Percentiles rank a stretch among this genome's conserved stretches.
phyloP scores from a whole-genome alignment of 305 asterid genomes.

The Vinca major region DNA sequence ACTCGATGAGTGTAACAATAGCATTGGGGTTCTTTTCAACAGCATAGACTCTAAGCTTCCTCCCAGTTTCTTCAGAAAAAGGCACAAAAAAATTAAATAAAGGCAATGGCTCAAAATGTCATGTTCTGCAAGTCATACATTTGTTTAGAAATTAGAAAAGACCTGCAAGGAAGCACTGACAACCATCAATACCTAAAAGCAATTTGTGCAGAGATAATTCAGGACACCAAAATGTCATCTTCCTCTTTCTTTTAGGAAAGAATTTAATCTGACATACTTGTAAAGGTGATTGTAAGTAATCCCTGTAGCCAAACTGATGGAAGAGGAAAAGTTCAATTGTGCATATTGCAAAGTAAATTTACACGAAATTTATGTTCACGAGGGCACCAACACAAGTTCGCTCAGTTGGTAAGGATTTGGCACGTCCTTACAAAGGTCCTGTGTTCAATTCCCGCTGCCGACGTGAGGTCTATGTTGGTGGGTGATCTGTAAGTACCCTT shows the following conservation, averaged over 20 bases:
- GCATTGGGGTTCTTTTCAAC: slow-evolving; percentile 99
- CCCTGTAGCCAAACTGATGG: slow-evolving; percentile 81
- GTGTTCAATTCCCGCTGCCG: too few relatives aligned
- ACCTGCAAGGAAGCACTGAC: slow-evolving; percentile 98
- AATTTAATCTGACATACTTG: slow-evolving; percentile 39
- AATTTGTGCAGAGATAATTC: slow-evolving; percentile 11
- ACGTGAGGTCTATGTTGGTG: too few relatives aligned
- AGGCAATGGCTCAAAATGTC: background rate
- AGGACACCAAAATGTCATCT: background rate
- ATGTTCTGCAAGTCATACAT: background rate
- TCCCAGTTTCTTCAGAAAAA: slow-evolving; percentile 61
- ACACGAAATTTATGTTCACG: background rate
- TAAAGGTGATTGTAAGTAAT: slow-evolving; percentile 88
- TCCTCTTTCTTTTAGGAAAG: too few relatives aligned
- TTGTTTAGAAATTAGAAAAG: background rate
- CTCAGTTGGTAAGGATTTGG: too few relatives aligned
- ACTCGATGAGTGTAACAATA: slow-evolving; percentile 46
- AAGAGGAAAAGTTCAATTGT: slow-evolving; percentile 18
- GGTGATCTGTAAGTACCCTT: too few relatives aligned
- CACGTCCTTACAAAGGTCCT: too few relatives aligned
- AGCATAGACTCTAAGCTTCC: slow-evolving; percentile 85
- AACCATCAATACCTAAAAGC: slow-evolving; percentile 85
- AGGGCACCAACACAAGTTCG: background rate
- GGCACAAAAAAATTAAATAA: slow-evolving; percentile 2
- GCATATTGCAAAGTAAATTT: background rate